phyloP scores from a whole-genome alignment of 768 basidiomycete genomes.

The Hemileccinum impolitum region DNA sequence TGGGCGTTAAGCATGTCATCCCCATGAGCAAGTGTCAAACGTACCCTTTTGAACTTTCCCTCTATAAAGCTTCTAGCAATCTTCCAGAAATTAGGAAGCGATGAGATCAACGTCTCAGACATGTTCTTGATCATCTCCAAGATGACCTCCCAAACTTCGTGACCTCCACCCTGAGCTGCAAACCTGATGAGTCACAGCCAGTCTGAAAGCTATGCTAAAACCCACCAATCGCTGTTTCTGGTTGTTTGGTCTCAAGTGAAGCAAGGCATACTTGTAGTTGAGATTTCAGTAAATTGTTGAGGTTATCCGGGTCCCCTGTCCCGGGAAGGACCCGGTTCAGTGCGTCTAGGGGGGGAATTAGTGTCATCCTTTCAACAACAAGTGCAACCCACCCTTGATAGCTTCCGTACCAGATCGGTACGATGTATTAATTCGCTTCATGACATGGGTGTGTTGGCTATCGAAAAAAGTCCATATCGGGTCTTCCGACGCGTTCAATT shows the following conservation, averaged over 20 bases:
- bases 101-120: conserved; percentile 82
- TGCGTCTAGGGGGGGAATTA: conserved; percentile 36
- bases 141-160: conserved; percentile 79
- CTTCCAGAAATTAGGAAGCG: conserved; percentile 91
- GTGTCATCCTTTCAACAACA: conserved; percentile 1
- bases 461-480: conserved; percentile 97
- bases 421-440: conserved; percentile 67
- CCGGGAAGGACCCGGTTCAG: conserved; percentile 42
- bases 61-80: conserved; percentile 89
- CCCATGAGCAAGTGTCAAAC: conserved; percentile 5
- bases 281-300: conserved; percentile 44
- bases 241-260: conserved; percentile 60
- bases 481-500: conserved; percentile 83
- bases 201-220: not conserved
- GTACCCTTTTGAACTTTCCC: conserved; percentile 87
- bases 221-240: conserved; percentile 61
- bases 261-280: conserved; percentile 61
- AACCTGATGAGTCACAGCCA: not conserved
- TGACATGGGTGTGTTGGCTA: conserved; percentile 83
- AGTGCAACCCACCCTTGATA: conserved; percentile 42
- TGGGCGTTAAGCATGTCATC: conserved; percentile 1
- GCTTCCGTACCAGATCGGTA: conserved; percentile 50
- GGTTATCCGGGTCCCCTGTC: conserved; percentile 32
- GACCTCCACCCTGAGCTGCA: conserved; percentile 65
- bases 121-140: conserved; percentile 77